phyloP scores from a whole-genome alignment of 805 yeast species.

The Tetrapisispora pingtungensis region DNA sequence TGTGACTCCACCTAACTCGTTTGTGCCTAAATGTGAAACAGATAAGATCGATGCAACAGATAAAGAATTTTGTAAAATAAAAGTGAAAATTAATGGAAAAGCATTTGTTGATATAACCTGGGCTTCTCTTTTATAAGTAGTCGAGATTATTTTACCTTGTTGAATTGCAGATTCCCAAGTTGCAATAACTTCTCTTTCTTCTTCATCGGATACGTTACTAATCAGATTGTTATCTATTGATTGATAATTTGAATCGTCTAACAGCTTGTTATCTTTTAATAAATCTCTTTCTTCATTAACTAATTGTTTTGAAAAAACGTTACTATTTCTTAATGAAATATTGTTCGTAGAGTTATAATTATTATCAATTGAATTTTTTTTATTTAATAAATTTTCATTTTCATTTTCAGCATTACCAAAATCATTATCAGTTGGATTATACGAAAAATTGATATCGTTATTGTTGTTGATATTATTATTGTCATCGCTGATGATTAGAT shows the following conservation, averaged over 20 bases:
- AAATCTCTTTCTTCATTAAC: slow-evolving; percentile 27
- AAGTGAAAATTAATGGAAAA: slow-evolving; percentile 55
- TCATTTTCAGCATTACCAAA: too few relatives aligned
- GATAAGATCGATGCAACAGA: slow-evolving; percentile 71
- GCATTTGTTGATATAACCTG: slow-evolving; percentile 37
- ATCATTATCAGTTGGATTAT: too few relatives aligned
- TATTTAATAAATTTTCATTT: neutral
- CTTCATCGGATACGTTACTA: neutral
- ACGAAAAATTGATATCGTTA: too few relatives aligned
- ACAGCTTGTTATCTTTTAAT: slow-evolving; percentile 24
- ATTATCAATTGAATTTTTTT: neutral
- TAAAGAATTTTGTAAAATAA: slow-evolving; percentile 58
- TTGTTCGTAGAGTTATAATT: neutral
- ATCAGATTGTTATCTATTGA: too few relatives aligned
- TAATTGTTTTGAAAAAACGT: slow-evolving; percentile 11
- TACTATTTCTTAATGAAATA: neutral
- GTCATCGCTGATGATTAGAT: neutral
- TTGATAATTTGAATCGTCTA: slow-evolving; percentile 3
- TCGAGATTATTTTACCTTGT: slow-evolving; percentile 20
- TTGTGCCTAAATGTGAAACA: slow-evolving; percentile 63
- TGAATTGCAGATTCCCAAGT: slow-evolving; percentile 27
- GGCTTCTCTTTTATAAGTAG: slow-evolving; percentile 35
- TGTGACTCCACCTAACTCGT: slow-evolving; percentile 67
- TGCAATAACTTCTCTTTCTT: slow-evolving; percentile 15
- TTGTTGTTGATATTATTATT: too few relatives aligned